Conservation (phyloP, 164 flowering plant genomes). For the Brasenia schreberi region DNA sequence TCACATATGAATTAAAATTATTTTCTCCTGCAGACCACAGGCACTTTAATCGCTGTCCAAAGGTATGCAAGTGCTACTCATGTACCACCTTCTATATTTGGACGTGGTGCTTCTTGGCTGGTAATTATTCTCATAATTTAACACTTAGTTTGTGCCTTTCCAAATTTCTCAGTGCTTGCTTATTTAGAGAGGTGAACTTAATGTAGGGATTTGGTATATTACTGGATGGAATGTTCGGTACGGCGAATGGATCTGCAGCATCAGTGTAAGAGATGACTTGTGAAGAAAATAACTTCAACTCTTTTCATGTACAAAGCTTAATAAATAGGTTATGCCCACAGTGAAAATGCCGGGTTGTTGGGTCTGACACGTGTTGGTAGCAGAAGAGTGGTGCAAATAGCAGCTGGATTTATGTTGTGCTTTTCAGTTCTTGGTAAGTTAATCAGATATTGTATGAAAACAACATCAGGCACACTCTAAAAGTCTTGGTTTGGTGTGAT, state of each 20-base stretch:
- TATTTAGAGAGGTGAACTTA: background rate
- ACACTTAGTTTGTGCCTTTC: background rate
- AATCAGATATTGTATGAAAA: background rate
- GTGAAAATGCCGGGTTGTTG: constrained; percentile 74
- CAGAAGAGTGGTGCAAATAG: constrained; percentile 58
- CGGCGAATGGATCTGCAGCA: constrained; percentile 64
- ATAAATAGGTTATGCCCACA: constrained; percentile 8
- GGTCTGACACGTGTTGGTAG: constrained; percentile 70
- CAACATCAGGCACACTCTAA: background rate
- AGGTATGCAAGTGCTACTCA: constrained; percentile 78
- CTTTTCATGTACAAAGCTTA: background rate
- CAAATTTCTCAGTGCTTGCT: background rate
- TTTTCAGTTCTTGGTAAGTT: constrained; percentile 62
- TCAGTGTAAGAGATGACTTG: constrained; percentile 48
- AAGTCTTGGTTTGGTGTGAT: background rate
- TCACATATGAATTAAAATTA: background rate
- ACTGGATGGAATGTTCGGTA: constrained; percentile 64
- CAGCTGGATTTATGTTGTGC: constrained; percentile 61
- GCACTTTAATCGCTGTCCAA: constrained; percentile 45
- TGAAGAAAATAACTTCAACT: too few species aligned
- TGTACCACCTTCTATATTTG: constrained; percentile 60
- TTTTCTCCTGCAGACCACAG: constrained; percentile 46
- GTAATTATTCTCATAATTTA: constrained; percentile 14
- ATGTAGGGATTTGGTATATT: constrained; percentile 63
- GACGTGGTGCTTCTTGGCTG: constrained; percentile 82